Conservation (phyloP, 352 stramenopile species). For the Aphanomyces euteiches region DNA sequence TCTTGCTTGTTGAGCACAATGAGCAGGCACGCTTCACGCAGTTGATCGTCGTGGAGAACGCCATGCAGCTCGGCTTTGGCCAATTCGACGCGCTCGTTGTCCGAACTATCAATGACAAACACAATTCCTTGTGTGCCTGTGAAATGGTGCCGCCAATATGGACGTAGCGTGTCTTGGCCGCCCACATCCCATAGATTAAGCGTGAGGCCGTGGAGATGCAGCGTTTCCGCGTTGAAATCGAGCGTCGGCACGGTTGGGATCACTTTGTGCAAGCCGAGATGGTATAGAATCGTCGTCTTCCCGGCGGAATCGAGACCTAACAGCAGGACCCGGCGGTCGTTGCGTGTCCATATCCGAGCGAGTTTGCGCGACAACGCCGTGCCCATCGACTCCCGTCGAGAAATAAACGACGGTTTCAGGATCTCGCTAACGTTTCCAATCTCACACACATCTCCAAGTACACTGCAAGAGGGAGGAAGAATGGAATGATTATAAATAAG, state of each 20-base stretch:
- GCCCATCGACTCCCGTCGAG: conserved; percentile 43
- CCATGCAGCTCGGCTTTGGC: conserved; percentile 68
- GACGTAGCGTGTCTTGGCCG: conserved; percentile 68
- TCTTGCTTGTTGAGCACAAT: conserved; percentile 79
- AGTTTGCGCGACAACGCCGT: conserved; percentile 61
- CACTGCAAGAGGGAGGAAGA: too few relatives aligned
- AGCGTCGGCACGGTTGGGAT: conserved; percentile 78
- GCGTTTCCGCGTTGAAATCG: conserved; percentile 80
- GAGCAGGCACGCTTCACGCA: conserved; percentile 59
- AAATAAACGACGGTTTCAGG: too few relatives aligned
- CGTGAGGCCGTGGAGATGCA: conserved; percentile 67
- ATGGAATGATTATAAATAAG: too few relatives aligned
- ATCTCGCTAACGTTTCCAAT: not conserved
- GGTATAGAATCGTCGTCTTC: conserved; percentile 82
- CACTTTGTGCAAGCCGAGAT: conserved; percentile 64
- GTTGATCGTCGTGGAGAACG: conserved; percentile 62
- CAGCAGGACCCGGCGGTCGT: conserved; percentile 69
- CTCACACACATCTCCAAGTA: not conserved
- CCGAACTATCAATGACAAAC: conserved; percentile 80
- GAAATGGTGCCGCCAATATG: conserved; percentile 83
- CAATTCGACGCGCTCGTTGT: conserved; percentile 58
- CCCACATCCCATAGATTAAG: conserved; percentile 83
- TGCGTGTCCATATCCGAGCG: conserved; percentile 68
- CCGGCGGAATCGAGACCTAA: conserved; percentile 69
- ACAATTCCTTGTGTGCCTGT: conserved; percentile 81